Base-by-base conservation (phyloP, 176 grass and related monocot species). In the Ampelocalamus luodianensis region DNA sequence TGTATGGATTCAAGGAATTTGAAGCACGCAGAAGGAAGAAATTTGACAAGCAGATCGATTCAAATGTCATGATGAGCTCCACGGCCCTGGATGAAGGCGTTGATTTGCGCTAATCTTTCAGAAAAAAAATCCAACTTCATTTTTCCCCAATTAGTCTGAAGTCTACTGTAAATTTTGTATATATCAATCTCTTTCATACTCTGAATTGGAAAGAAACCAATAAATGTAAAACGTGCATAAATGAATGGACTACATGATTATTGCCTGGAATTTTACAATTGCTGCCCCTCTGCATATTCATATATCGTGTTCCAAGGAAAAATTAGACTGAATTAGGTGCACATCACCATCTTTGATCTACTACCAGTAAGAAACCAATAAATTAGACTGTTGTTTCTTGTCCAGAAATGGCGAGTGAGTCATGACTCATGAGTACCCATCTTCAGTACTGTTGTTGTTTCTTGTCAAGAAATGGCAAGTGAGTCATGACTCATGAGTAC, bases 51-150 rank as follows among this genome's bases (percentile, higher is more conserved):
- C 96, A 98, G 83, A 98, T 98, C 2, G 91, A 95, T 87, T 95
- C 96, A 24, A 93, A 89, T 85, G 96, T 98, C n/a, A 94, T 98
- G 88, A 92, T 98, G 96, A 83, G 85, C 51, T 98, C 96, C 37
- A 86, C 83, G 0, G 93, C 77, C 49, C 83, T 98, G 46, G 91
- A 98, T 37, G 91, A 98, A 90, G 96, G 96, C 79, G 15, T 95
- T 39, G 96, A 98, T 85, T 58, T 90, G 44, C 74, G 54, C 72
- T 94, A 87, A 64, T 83, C 76, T 74, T 74, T 29, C 44, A 37
- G 83, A 0, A 0, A 6, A 27, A 20, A 42, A 2, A 32, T 67
- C 7, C 29, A 26, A 4, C 58, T 67, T n/a, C 15, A 36, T 46
- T 70, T 90, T 42, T 72, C 39, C 73, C 59, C 46, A 48, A 42